Evolutionary conservation across 129 eudicot species (phyloP).

Genomic region (Arctium lappa): DNA sequence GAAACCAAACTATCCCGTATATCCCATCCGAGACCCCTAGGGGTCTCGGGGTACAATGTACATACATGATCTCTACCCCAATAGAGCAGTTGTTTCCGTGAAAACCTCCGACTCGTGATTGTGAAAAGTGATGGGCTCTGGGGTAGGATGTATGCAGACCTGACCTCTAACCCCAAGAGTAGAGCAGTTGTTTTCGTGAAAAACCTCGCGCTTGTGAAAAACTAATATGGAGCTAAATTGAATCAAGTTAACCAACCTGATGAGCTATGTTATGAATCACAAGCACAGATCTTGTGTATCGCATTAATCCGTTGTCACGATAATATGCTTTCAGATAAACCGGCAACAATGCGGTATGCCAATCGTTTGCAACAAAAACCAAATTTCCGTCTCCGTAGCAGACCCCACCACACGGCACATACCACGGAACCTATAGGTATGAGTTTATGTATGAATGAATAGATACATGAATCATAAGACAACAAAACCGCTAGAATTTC

Average conservation of each 20-base stretch:
- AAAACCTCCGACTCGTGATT: neutral
- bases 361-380: constrained; percentile 90
- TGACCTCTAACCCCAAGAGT: neutral
- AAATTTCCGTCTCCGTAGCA: constrained; percentile 98
- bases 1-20: too few species aligned
- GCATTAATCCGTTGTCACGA: constrained; percentile 84
- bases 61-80: too few species aligned
- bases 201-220: neutral
- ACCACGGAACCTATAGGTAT: constrained; percentile 76
- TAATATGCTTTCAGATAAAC: constrained; percentile 92
- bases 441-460: too few species aligned
- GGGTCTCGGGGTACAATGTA: too few species aligned
- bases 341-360: constrained; percentile 95
- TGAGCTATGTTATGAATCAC: constrained; percentile 95
- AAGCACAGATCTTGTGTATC: constrained; percentile 71
- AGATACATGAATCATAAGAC: neutral
- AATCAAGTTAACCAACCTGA: constrained; percentile 52
- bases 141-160: neutral
- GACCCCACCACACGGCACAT: constrained; percentile 91
- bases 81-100: too few species aligned
- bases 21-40: too few species aligned
- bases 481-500: neutral
- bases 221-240: neutral
- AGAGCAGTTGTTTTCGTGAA: neutral
- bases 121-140: neutral